Evolutionary conservation across 306 rosid genomes (phyloP).

Genomic region (Malus sieversii): DNA sequence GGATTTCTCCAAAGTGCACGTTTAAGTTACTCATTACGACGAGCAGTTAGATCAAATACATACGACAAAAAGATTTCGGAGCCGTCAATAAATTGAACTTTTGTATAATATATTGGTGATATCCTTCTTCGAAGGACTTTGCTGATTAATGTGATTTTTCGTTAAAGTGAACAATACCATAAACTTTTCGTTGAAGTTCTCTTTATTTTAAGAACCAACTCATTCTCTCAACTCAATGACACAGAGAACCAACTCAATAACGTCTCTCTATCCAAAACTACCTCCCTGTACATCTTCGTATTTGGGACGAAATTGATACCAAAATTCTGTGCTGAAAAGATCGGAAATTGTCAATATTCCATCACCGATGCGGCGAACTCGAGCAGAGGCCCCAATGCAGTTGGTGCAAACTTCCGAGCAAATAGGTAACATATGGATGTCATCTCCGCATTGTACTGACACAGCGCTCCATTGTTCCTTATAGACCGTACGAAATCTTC

Average conservation of each 20-base stretch:
- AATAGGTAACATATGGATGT: conserved; percentile 73
- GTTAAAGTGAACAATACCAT: no score
- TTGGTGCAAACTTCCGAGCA: conserved; percentile 76
- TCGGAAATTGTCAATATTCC: conserved; percentile 38
- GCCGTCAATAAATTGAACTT: no score
- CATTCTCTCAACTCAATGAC: background rate
- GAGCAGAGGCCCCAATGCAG: conserved; percentile 64
- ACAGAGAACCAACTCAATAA: background rate
- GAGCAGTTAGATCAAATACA: background rate
- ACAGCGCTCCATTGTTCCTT: conserved; percentile 54
- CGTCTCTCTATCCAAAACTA: background rate
- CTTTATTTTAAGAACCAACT: background rate
- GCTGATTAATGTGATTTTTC: no score
- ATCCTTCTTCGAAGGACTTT: background rate
- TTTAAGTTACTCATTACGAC: background rate
- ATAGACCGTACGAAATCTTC: conserved; percentile 47
- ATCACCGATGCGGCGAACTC: conserved; percentile 46
- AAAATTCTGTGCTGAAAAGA: background rate
- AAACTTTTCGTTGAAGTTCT: no score
- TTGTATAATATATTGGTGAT: background rate
- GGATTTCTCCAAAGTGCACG: background rate
- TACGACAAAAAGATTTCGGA: no score
- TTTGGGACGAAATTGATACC: background rate
- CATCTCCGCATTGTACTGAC: conserved; percentile 67
- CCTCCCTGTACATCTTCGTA: background rate